Conservation (phyloP, 2,329 filamentous ascomycete genomes). For the Clonostachys sp. region DNA sequence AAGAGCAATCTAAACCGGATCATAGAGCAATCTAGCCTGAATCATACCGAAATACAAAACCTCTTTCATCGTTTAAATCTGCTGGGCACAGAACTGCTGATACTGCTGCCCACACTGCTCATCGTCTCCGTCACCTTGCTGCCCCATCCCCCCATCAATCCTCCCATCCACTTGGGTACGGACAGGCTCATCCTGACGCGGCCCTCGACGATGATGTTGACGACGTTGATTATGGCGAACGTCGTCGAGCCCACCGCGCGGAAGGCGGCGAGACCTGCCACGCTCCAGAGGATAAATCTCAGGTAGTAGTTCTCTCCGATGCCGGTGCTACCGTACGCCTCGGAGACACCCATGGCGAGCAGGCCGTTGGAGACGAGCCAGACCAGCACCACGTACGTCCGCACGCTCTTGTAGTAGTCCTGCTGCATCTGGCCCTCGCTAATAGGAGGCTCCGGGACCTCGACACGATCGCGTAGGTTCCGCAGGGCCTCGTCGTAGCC, state of each 20-base stretch:
- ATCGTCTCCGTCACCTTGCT: constrained; percentile 40
- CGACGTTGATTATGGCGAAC: constrained; percentile 77
- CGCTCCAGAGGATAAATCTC: constrained; percentile 87
- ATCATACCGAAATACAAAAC: not conserved
- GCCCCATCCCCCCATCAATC: constrained; percentile 36
- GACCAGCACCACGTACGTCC: constrained; percentile 94
- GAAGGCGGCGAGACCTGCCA: constrained; percentile 83
- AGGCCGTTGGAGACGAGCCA: constrained; percentile 94
- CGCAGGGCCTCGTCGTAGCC: constrained; percentile 96
- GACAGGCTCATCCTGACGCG: constrained; percentile 60
- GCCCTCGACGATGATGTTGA: constrained; percentile 85
- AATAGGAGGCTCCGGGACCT: constrained; percentile 59
- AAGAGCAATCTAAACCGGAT: no score
- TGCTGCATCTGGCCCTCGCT: constrained; percentile 86
- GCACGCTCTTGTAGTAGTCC: constrained; percentile 95
- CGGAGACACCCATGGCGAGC: constrained; percentile 87
- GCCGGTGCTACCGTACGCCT: constrained; percentile 70
- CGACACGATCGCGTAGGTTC: constrained; percentile 88
- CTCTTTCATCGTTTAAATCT: constrained; percentile 9
- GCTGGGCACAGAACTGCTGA: constrained; percentile 14
- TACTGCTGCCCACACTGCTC: constrained; percentile 42
- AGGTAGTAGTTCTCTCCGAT: constrained; percentile 86
- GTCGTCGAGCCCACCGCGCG: constrained; percentile 76
- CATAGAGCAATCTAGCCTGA: no score
- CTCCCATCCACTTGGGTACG: constrained; percentile 42